Conservation (phyloP, 257 asterid genomes). For the Penstemon newberryi region DNA sequence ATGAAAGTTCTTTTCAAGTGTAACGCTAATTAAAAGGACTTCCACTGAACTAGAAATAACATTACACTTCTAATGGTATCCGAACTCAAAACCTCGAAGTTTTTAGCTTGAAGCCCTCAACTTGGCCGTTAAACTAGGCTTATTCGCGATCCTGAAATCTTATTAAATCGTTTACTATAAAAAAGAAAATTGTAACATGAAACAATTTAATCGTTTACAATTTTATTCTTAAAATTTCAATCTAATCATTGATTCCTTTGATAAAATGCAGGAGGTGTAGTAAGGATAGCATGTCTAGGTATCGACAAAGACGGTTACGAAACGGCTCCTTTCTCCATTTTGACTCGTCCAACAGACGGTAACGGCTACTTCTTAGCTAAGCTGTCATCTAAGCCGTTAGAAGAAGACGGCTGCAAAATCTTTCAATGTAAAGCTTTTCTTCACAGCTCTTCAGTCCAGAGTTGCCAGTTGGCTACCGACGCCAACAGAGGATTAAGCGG, state of each 20-base stretch:
- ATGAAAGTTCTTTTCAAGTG: too few species aligned
- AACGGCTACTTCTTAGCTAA: constrained; percentile 58
- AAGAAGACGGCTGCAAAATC: constrained; percentile 37
- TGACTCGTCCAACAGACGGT: constrained; percentile 44
- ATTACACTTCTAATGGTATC: too few species aligned
- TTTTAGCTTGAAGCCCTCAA: too few species aligned
- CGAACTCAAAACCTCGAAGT: too few species aligned
- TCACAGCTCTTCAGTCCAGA: constrained; percentile 41
- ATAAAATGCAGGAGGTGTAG: constrained; percentile 39
- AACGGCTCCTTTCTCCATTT: constrained; percentile 52
- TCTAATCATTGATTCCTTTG: neutral
- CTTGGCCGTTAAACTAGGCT: too few species aligned
- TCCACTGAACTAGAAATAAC: too few species aligned
- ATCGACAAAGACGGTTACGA: constrained; percentile 49
- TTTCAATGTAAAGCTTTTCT: constrained; percentile 56
- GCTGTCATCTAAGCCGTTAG: constrained; percentile 34
- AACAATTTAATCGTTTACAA: too few species aligned
- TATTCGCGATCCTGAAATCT: too few species aligned
- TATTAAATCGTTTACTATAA: too few species aligned
- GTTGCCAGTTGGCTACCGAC: constrained; percentile 38
- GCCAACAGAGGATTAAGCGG: constrained; percentile 38
- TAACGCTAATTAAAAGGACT: too few species aligned
- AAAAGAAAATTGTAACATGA: too few species aligned
- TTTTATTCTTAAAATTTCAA: too few species aligned
- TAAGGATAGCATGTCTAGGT: constrained; percentile 56